phyloP scores from a whole-genome alignment of 495 filamentous ascomycete genomes.

The Daldinia decipiens region DNA sequence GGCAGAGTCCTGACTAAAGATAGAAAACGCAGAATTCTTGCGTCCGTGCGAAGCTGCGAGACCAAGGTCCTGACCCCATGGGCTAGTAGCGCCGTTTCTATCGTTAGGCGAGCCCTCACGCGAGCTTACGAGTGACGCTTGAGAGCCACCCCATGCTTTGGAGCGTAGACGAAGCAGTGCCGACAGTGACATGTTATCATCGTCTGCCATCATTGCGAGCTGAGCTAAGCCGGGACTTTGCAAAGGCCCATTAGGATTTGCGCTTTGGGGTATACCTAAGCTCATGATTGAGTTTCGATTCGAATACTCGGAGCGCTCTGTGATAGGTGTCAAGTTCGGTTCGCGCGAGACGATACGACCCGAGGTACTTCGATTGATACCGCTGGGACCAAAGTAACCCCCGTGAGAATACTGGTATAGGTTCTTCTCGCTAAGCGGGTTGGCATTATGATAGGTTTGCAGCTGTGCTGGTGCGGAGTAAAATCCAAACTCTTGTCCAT shows the following conservation, averaged over 20 bases:
- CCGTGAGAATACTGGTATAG: conserved; percentile 73
- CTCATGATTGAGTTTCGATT: conserved; percentile 91
- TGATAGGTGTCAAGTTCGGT: conserved; percentile 94
- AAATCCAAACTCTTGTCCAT: conserved; percentile 98
- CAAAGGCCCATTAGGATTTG: conserved; percentile 53
- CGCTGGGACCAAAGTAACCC: conserved; percentile 87
- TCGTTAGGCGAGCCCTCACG: conserved; percentile 68
- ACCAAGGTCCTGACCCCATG: conserved; percentile 41
- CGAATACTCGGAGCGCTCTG: conserved; percentile 93
- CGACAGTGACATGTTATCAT: conserved; percentile 74
- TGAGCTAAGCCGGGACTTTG: conserved; percentile 74
- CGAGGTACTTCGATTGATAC: conserved; percentile 71
- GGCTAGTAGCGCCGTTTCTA: conserved; percentile 51
- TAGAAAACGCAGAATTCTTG: conserved; percentile 56
- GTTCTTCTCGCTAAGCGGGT: conserved; percentile 52
- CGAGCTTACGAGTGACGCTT: conserved; percentile 72
- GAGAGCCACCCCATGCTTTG: conserved; percentile 83
- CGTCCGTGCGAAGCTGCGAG: conserved; percentile 43
- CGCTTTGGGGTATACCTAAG: conserved; percentile 65
- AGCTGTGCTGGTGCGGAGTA: conserved; percentile 73
- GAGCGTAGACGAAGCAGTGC: conserved; percentile 77
- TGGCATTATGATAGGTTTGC: conserved; percentile 41
- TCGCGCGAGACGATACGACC: conserved; percentile 79
- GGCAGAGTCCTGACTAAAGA: conserved; percentile 51
- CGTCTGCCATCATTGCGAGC: conserved; percentile 73